A percentile compares a stretch with the other conserved stretches of the same genome.
These are phyloP conservation scores for Pyracantha coccinea DNA, from an alignment of 331 rosid genomes.

Conservation along the genomic window DNA sequence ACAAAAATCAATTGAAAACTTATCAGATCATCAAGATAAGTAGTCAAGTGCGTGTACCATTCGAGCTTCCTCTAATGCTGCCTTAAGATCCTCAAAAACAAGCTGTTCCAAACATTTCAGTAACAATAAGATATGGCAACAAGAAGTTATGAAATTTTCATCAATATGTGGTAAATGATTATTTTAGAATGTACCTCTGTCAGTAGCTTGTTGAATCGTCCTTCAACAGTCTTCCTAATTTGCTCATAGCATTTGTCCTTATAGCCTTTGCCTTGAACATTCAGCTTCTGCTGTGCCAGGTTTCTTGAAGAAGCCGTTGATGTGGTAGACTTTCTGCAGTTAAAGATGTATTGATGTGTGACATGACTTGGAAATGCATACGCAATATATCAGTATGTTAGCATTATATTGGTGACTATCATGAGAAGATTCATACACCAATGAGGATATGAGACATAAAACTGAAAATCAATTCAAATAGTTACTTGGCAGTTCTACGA, in stretches of 20 bases:
- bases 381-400: background rate
- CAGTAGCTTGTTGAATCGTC: conserved; percentile 76
- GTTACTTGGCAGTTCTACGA: conserved; percentile 56
- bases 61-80: conserved; percentile 94
- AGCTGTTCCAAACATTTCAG: conserved; percentile 52
- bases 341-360: background rate
- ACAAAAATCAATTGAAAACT: background rate
- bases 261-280: conserved; percentile 84
- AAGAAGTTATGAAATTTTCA: background rate
- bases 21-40: background rate
- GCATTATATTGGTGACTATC: background rate
- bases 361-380: background rate
- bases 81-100: conserved; percentile 81
- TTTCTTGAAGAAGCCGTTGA: conserved; percentile 58
- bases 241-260: conserved; percentile 96
- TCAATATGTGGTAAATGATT: background rate
- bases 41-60: conserved; percentile 34
- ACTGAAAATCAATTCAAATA: conserved; percentile 16
- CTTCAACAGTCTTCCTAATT: conserved; percentile 87
- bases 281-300: conserved; percentile 62
- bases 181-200: conserved; percentile 46
- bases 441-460: background rate
- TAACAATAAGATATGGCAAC: background rate
- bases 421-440: conserved; percentile 6
- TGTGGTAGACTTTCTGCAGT: conserved; percentile 52